A percentile compares a stretch with the other conserved stretches of the same genome.
These are phyloP conservation scores for Exophiala xenobiotica DNA, from an alignment of 2,329 filamentous ascomycete genomes.

Conservation along the genomic window DNA sequence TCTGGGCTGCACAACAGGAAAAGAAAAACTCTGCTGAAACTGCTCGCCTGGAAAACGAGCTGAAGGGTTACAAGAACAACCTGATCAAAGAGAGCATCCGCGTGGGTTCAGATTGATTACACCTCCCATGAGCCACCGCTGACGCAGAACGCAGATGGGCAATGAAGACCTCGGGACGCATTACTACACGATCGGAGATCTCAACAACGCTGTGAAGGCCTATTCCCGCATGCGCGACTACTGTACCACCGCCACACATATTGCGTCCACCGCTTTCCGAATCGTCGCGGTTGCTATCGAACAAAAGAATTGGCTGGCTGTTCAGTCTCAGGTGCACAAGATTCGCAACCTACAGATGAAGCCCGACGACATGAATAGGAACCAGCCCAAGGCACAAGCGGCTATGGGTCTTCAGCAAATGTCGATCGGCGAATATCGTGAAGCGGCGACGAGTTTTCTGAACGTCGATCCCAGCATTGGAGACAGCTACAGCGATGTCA, in stretches of 20 bases:
- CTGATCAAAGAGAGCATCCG: slow-evolving; percentile 95
- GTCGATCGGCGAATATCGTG: slow-evolving; percentile 55
- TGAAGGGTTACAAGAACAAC: slow-evolving; percentile 95
- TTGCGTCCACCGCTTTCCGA: slow-evolving; percentile 77
- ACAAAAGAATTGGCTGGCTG: slow-evolving; percentile 72
- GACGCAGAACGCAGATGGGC: slow-evolving; percentile 66
- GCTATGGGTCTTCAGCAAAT: slow-evolving; percentile 64
- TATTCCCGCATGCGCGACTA: slow-evolving; percentile 88
- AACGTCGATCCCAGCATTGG: slow-evolving; percentile 55
- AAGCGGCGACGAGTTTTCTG: slow-evolving; percentile 73
- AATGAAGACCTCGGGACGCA: slow-evolving; percentile 89
- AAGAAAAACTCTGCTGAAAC: slow-evolving; percentile 68
- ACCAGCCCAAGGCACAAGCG: slow-evolving; percentile 64
- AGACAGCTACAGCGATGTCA: slow-evolving; percentile 65
- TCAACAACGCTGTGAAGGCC: slow-evolving; percentile 69
- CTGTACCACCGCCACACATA: slow-evolving; percentile 78
- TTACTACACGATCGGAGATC: slow-evolving; percentile 74
- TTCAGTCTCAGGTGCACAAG: slow-evolving; percentile 61
- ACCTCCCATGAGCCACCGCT: slow-evolving; percentile 2
- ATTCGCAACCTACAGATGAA: slow-evolving; percentile 53
- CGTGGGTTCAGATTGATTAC: slow-evolving; percentile 49
- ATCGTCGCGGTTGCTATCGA: slow-evolving; percentile 74
- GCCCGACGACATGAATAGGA: slow-evolving; percentile 58
- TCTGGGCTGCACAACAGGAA: slow-evolving; percentile 72
- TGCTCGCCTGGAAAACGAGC: slow-evolving; percentile 73